phyloP scores from a whole-genome alignment of 2,329 filamentous ascomycete genomes.

The Scedosporium apiospermum region DNA sequence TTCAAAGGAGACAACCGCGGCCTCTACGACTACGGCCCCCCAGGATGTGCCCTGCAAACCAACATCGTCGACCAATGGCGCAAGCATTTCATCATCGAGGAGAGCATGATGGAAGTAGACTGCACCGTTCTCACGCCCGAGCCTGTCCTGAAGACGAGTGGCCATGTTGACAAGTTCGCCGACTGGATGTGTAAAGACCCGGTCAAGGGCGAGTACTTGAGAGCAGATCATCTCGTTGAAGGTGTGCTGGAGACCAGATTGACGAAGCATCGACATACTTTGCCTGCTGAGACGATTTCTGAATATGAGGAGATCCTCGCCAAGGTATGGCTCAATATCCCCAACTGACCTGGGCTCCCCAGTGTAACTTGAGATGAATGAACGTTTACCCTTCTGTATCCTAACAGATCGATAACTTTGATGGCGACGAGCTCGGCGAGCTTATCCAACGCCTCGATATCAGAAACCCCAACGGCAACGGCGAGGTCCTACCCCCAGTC shows the following conservation, averaged over 20 bases:
- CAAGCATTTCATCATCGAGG: constrained; percentile 86
- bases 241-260: constrained; percentile 80
- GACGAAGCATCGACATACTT: constrained; percentile 88
- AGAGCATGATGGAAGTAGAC: constrained; percentile 93
- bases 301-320: constrained; percentile 91
- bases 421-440: constrained; percentile 73
- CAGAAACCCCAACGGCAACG: constrained; percentile 73
- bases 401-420: constrained; percentile 81
- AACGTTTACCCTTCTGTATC: no score
- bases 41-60: constrained; percentile 75
- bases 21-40: constrained; percentile 88
- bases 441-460: constrained; percentile 87
- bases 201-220: constrained; percentile 92
- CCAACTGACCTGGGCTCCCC: no score
- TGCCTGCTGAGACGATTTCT: constrained; percentile 62
- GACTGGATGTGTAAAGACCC: constrained; percentile 99
- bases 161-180: constrained; percentile 95
- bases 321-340: neutral
- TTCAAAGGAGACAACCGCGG: constrained; percentile 28
- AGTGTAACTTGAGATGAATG: no score
- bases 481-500: constrained; percentile 69
- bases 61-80: constrained; percentile 85
- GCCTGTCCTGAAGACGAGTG: constrained; percentile 87
- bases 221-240: constrained; percentile 94
- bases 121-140: constrained; percentile 90